phyloP scores from a whole-genome alignment of 768 basidiomycete species.

The Boletus reticulatus region DNA sequence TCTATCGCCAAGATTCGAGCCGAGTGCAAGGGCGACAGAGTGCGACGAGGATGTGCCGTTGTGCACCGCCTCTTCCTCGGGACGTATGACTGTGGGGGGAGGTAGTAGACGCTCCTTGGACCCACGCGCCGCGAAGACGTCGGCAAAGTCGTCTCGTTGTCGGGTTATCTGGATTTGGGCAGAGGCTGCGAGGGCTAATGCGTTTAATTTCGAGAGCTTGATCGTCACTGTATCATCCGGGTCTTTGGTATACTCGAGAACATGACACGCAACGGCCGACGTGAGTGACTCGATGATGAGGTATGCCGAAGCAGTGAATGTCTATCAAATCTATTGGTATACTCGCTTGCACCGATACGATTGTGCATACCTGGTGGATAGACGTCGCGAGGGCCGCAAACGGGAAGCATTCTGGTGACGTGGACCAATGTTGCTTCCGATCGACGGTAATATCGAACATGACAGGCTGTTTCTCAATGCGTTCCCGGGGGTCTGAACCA shows the following conservation, averaged over 20 bases:
- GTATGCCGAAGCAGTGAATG: constrained; percentile 47
- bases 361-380: constrained; percentile 15
- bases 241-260: constrained; percentile 34
- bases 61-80: too few species aligned
- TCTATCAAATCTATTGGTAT: constrained; percentile 33
- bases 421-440: neutral
- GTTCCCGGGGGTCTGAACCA: constrained; percentile 68
- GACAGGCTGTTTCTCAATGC: constrained; percentile 61
- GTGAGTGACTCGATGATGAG: constrained; percentile 70
- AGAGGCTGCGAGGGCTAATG: constrained; percentile 63
- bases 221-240: constrained; percentile 41
- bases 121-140: neutral
- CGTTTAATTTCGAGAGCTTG: constrained; percentile 65
- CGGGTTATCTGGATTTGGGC: constrained; percentile 63
- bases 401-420: constrained; percentile 2
- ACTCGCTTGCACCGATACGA: too few species aligned
- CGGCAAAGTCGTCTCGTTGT: constrained; percentile 36
- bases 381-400: constrained; percentile 31
- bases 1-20: constrained; percentile 88
- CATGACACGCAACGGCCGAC: constrained; percentile 49
- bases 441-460: constrained; percentile 46
- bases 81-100: too few species aligned
- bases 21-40: constrained; percentile 71
- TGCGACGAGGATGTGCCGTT: constrained; percentile 12
- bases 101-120: too few species aligned